These are phyloP conservation scores for Phytophthora tubulina DNA, from an alignment of 352 stramenopile species.

Conservation along the genomic window DNA sequence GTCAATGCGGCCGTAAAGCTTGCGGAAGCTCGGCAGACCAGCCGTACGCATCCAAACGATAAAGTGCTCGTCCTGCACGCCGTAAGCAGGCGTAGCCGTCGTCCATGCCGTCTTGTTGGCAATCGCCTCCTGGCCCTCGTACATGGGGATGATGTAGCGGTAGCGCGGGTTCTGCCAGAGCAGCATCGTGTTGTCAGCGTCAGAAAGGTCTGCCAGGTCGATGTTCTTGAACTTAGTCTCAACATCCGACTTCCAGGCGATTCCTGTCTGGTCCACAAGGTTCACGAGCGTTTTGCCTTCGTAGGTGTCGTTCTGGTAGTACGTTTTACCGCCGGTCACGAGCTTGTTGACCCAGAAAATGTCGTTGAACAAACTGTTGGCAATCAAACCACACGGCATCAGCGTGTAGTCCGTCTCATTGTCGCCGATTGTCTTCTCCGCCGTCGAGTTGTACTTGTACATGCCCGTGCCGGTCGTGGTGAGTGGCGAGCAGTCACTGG, in stretches of 20 bases:
- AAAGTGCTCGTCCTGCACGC: constrained; percentile 99
- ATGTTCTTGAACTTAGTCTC: constrained; percentile 98
- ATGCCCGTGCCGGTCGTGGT: constrained; percentile 46
- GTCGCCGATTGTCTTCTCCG: constrained; percentile 41
- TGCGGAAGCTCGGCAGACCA: constrained; percentile 98
- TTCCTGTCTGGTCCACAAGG: constrained; percentile 94
- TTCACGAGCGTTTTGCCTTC: constrained; percentile 69
- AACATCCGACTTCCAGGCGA: constrained; percentile 97
- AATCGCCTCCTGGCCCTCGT: constrained; percentile 57
- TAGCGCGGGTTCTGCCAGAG: constrained; percentile 89
- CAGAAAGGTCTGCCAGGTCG: constrained; percentile 41
- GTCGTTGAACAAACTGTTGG: constrained; percentile 99
- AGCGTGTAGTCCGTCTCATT: constrained; percentile 73
- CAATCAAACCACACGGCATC: constrained; percentile 98
- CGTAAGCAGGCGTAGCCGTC: constrained; percentile 63
- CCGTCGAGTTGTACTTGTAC: constrained; percentile 83
- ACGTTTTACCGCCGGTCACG: constrained; percentile 48
- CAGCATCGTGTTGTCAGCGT: constrained; percentile 64
- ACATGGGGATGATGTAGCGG: constrained; percentile 84
- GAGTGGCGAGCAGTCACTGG: constrained; percentile 88
- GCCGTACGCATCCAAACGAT: constrained; percentile 99
- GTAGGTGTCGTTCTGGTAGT: constrained; percentile 79
- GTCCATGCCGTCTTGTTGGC: constrained; percentile 89
- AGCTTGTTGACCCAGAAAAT: constrained; percentile 90
- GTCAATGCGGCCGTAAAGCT: constrained; percentile 99